These are phyloP conservation scores for Suillus clintonianus DNA, from an alignment of 768 basidiomycete genomes.

Conservation along the genomic window DNA sequence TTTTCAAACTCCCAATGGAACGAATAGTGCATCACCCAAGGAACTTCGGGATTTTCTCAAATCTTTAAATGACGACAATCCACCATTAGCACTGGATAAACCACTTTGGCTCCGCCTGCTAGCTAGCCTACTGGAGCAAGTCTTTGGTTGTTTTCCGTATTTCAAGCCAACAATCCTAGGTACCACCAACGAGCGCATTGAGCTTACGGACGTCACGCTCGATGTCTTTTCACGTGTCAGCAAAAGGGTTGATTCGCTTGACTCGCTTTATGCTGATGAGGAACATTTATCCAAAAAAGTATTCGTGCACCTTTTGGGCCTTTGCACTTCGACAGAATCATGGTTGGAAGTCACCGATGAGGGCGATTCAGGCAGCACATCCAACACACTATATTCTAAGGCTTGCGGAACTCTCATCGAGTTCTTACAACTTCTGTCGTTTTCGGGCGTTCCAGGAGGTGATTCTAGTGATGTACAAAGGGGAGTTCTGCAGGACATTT, in stretches of 20 bases:
- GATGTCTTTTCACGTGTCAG: conserved; percentile 55
- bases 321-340: conserved; percentile 56
- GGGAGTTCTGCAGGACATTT: conserved; percentile 41
- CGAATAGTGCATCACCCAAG: conserved; percentile 29
- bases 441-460: background rate
- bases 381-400: conserved; percentile 49
- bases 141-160: conserved; percentile 56
- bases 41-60: conserved; percentile 47
- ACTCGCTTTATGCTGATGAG: conserved; percentile 49
- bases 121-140: conserved; percentile 51
- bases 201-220: conserved; percentile 53
- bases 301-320: conserved; percentile 51
- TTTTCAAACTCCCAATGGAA: conserved; percentile 32
- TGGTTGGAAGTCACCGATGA: conserved; percentile 54
- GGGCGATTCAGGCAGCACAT: conserved; percentile 43
- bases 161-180: conserved; percentile 53
- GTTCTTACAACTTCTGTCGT: conserved; percentile 39
- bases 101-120: conserved; percentile 53
- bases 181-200: conserved; percentile 57
- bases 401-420: conserved; percentile 44
- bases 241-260: conserved; percentile 36
- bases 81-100: conserved; percentile 34
- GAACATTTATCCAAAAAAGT: conserved; percentile 49
- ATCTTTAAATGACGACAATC: conserved; percentile 36
- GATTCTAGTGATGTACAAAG: conserved; percentile 11